Evolutionary conservation across 2,329 filamentous ascomycete species (phyloP).

Genomic region (Chaetomium sp.): DNA sequence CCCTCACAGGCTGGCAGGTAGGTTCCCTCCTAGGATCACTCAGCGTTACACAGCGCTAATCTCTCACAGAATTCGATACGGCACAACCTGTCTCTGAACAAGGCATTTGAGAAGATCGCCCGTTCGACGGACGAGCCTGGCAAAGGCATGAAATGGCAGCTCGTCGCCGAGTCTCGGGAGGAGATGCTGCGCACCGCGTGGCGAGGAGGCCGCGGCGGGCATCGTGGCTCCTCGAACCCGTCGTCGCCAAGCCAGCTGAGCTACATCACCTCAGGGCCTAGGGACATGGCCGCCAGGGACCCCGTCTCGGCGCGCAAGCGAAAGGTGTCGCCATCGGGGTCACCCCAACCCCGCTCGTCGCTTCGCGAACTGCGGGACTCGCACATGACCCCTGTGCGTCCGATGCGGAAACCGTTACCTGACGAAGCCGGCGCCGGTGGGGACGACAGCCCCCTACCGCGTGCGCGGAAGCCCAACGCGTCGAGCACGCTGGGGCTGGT

Average conservation of each 20-base stretch:
- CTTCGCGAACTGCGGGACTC: conserved; percentile 51
- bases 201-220: conserved; percentile 63
- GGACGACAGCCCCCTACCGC: conserved; percentile 65
- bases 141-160: conserved; percentile 99
- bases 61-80: conserved; percentile 80
- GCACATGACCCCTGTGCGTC: conserved; percentile 62
- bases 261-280: conserved; percentile 61
- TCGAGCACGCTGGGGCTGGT: conserved; percentile 50
- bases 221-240: conserved; percentile 68
- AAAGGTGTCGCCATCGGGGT: conserved; percentile 57
- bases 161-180: conserved; percentile 78
- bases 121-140: conserved; percentile 92
- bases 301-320: conserved; percentile 58
- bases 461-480: conserved; percentile 53
- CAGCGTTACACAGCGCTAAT: conserved; percentile 33
- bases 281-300: conserved; percentile 56
- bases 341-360: conserved; percentile 57
- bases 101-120: conserved; percentile 90
- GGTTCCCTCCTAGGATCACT: conserved; percentile 38
- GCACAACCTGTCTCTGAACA: conserved; percentile 93
- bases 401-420: conserved; percentile 45
- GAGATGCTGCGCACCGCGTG: conserved; percentile 80
- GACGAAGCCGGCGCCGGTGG: conserved; percentile 46
- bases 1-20: conserved; percentile 83
- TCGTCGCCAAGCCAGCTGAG: conserved; percentile 66